A percentile compares a stretch with the other conserved stretches of the same genome.
These are phyloP conservation scores for Yamadazyma atmosphaerica DNA, from an alignment of 1,139 yeast species.

Conservation along the genomic window DNA sequence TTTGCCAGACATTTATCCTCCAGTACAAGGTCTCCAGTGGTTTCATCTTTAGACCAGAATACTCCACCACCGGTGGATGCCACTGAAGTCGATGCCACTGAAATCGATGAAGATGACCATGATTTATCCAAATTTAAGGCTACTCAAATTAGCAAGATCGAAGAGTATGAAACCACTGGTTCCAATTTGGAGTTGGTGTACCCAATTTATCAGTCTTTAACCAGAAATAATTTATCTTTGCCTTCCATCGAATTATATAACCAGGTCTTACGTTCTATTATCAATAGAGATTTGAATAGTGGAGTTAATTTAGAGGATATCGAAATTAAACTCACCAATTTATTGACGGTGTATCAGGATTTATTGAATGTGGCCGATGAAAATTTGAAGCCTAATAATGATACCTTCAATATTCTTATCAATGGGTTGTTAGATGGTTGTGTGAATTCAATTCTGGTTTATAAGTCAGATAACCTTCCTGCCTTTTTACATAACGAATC, in stretches of 20 bases:
- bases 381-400: conserved; percentile 52
- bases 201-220: conserved; percentile 46
- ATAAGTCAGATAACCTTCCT: conserved; percentile 15
- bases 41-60: too few species aligned
- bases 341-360: conserved; percentile 69
- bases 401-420: conserved; percentile 55
- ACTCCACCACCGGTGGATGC: too few species aligned
- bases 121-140: not conserved
- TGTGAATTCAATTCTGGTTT: conserved; percentile 20
- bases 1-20: conserved; percentile 12
- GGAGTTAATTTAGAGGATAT: conserved; percentile 25
- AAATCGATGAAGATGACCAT: conserved; percentile 6
- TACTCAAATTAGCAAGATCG: conserved; percentile 6
- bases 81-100: not conserved
- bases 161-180: conserved; percentile 7
- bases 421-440: conserved; percentile 53
- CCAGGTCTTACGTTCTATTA: conserved; percentile 36
- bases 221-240: conserved; percentile 33
- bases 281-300: conserved; percentile 28
- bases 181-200: conserved; percentile 35
- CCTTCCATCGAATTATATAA: conserved; percentile 38
- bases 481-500: conserved; percentile 22
- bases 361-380: conserved; percentile 30
- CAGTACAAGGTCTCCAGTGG: too few species aligned
- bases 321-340: conserved; percentile 50